Evolutionary conservation across 208 protist species (phyloP), one percentile per base, ranked within the genome.

Genomic region (Angomonas ambiguus): DNA sequence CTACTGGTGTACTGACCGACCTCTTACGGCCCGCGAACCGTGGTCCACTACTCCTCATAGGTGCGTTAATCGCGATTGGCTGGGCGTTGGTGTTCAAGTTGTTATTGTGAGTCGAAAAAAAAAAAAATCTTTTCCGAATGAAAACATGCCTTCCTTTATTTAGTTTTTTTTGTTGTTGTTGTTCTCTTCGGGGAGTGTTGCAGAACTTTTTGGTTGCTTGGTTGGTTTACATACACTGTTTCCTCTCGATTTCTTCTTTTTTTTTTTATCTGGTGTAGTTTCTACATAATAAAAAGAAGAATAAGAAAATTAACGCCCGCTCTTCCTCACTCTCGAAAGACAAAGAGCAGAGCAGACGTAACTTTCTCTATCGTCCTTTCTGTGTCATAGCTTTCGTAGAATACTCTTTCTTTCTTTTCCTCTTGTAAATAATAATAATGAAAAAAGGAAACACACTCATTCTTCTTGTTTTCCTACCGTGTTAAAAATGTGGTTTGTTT

Each of bases 131-230:
- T 22, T n/a, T 55, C 3, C 28, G 11, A n/a, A 4, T 55, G 8
- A 22, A 4, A 55, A 55, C 16, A 55, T 55, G 8, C 22, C 49
- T 55, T 55, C 22, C 3, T 8, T 22, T 4, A 4, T 25, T 22
- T 55, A 30, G 4, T 55, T 18, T 55, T 4, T 38, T 41, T 53
- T 31, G 1, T 66, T 20, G 0, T 57, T 0, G 1, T 20, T 32
- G 34, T 18, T 8, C 10, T n/a, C n/a, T n/a, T n/a, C n/a, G n/a
- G n/a, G n/a, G n/a, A n/a, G n/a, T n/a, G n/a, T n/a, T n/a, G n/a
- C n/a, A n/a, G n/a, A n/a, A n/a, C n/a, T n/a, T n/a, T n/a, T 3
- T 71, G 1, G 65, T 28, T 66, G 24, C 56, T 42, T 48, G 61
- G 51, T 66, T 59, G n/a, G 28, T 62, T 69, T 41, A 28, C 35